These are phyloP conservation scores for Elsinoe fawcettii DNA, from an alignment of 2,329 filamentous ascomycete genomes.

Conservation along the genomic window DNA sequence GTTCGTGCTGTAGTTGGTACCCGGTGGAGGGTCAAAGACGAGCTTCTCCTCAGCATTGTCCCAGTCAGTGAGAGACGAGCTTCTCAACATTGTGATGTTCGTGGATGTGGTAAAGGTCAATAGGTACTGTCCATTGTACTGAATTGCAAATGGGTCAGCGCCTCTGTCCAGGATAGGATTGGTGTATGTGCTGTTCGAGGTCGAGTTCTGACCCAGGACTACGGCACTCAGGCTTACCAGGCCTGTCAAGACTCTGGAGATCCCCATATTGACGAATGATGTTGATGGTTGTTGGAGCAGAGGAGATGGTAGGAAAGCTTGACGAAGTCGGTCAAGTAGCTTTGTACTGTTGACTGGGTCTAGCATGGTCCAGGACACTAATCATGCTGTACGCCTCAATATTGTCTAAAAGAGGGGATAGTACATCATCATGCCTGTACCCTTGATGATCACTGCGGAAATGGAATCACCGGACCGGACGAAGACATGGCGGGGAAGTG, in stretches of 20 bases:
- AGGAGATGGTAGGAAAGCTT: not conserved
- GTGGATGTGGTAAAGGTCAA: conserved; percentile 39
- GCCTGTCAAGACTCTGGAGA: conserved; percentile 1
- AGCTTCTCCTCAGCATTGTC: conserved; percentile 37
- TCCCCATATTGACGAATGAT: not conserved
- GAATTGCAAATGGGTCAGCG: conserved; percentile 42
- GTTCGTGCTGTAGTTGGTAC: conserved; percentile 40
- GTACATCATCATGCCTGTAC: not conserved
- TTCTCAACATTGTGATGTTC: conserved; percentile 39
- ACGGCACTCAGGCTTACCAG: not conserved
- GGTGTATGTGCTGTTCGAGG: conserved; percentile 31
- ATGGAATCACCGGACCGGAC: not conserved
- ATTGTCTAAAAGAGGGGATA: conserved; percentile 6
- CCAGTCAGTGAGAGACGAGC: conserved; percentile 38
- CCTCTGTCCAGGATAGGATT: conserved; percentile 37
- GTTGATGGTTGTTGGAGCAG: not conserved
- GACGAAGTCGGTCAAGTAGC: not conserved
- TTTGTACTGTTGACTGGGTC: conserved; percentile 9
- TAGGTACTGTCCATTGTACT: conserved; percentile 37
- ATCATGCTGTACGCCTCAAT: not conserved
- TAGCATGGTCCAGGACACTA: not conserved
- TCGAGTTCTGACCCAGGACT: conserved; percentile 4
- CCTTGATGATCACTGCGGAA: conserved; percentile 4
- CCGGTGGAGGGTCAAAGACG: conserved; percentile 36
- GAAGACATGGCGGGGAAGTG: conserved; percentile 1